Evolutionary conservation across 1,139 yeast genomes (phyloP), one percentile per base, ranked within the genome.

Genomic region (Scheffersomyces lignicola): DNA sequence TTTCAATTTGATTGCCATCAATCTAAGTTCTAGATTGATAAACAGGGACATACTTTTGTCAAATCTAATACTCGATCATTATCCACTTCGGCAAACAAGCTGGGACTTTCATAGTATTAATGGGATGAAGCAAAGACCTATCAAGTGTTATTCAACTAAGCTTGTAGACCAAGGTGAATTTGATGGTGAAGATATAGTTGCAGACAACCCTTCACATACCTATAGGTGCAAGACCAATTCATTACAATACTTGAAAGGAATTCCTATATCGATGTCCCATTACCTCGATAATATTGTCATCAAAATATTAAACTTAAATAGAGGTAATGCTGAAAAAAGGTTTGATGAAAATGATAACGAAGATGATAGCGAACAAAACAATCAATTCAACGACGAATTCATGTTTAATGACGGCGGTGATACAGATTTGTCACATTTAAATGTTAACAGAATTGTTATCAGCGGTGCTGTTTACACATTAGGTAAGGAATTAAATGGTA

Each of bases 1-100:
- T 33, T 69, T 83, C 46, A 76, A 76, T 22, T 64, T 73, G 17
- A 62, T 78, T 20, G 77, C 78, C 1, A 67, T 68, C 28, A 62
- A 64, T 12, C 46, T 80, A 34, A 46, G 62, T 6, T 52, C 48
- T 24, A 54, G 85, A 33, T 43, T 56, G 36, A 37, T 44, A 11
- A 15, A n/a, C n/a, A 33, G 43, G 15, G 56, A 52, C 18, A 48
- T 45, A 6, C 38, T 51, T 29, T 20, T 51, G 12, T 60, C 62
- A 5, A 52, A 56, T 32, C 47, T 62, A 32, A 40, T 45, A 14
- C 50, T 51, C 20, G 47, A 51, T 10, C 42, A 36, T 4, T 46
- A 47, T 31, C 69, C 70, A 2, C 41, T 62, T 38, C 42, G 47
- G 16, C 45, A 54, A 23, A 34, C 42, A 10, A 29, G 50, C 20